phyloP scores from a whole-genome alignment of 495 filamentous ascomycete genomes.

The Aspergillus sclerotiicarbonarius region DNA sequence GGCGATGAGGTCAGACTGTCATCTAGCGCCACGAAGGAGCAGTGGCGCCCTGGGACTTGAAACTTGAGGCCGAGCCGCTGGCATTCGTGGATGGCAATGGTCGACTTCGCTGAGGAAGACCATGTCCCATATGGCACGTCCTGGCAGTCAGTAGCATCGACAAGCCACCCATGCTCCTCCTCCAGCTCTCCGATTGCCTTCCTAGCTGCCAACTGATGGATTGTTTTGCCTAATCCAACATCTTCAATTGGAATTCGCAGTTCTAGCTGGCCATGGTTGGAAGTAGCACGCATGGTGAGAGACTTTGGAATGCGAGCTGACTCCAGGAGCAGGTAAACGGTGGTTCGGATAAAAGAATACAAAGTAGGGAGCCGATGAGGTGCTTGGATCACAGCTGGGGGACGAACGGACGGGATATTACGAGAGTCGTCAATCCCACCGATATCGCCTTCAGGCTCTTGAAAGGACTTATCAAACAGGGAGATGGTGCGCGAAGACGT shows the following conservation, averaged over 20 bases:
- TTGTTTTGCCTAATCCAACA: slow-evolving; percentile 49
- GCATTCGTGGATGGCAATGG: slow-evolving; percentile 59
- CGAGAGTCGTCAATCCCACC: slow-evolving; percentile 25
- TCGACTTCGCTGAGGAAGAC: slow-evolving; percentile 38
- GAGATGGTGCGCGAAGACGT: slow-evolving; percentile 45
- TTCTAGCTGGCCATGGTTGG: slow-evolving; percentile 52
- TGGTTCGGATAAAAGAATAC: slow-evolving; percentile 61
- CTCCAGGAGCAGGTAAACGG: slow-evolving; percentile 54
- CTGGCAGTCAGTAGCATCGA: slow-evolving; percentile 40
- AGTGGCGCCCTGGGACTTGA: slow-evolving; percentile 66
- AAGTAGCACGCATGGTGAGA: slow-evolving; percentile 55
- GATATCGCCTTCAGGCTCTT: slow-evolving; percentile 33
- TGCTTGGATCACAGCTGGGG: slow-evolving; percentile 59
- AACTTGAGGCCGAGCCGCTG: slow-evolving; percentile 60
- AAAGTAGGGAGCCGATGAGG: slow-evolving; percentile 61
- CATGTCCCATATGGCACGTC: slow-evolving; percentile 11
- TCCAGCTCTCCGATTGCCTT: slow-evolving; percentile 68
- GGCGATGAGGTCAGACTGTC: background rate
- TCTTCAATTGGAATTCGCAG: slow-evolving; percentile 60
- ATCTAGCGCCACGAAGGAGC: slow-evolving; percentile 61
- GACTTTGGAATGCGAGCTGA: slow-evolving; percentile 55
- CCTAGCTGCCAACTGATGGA: slow-evolving; percentile 68
- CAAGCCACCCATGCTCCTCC: slow-evolving; percentile 65
- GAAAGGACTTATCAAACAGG: slow-evolving; percentile 50
- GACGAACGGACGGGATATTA: slow-evolving; percentile 47